phyloP scores from a whole-genome alignment of 1,284 basidiomycete genomes.

The Peniophora sp. region DNA sequence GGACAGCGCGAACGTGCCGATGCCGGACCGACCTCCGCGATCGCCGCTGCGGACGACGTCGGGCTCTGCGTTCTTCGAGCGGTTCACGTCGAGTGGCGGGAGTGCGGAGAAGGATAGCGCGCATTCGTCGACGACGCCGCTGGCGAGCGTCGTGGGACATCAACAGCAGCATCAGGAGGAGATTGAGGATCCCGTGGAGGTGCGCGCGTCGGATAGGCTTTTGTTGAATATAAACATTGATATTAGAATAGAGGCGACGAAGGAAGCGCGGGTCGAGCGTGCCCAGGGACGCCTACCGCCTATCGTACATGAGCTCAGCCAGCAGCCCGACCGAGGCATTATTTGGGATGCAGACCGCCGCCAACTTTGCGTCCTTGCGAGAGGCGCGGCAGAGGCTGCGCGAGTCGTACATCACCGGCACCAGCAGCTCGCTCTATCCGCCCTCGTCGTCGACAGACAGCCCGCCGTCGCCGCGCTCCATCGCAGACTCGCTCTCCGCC shows the following conservation, averaged over 20 bases:
- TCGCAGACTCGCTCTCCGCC: slow-evolving; percentile 35
- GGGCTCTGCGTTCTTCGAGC: too few species aligned
- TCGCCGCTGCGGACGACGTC: too few species aligned
- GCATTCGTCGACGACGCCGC: too few species aligned
- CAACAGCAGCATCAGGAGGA: too few species aligned
- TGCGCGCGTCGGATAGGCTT: too few species aligned
- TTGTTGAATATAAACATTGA: background rate
- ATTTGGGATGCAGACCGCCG: slow-evolving; percentile 15
- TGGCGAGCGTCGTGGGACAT: too few species aligned
- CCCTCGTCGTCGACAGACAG: slow-evolving; percentile 53
- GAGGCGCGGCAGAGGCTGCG: slow-evolving; percentile 23
- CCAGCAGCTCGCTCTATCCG: slow-evolving; percentile 70
- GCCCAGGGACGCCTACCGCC: slow-evolving; percentile 25
- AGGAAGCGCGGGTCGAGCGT: slow-evolving; percentile 27
- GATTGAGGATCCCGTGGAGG: too few species aligned
- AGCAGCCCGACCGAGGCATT: slow-evolving; percentile 21
- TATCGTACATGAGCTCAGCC: slow-evolving; percentile 23
- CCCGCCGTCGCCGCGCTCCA: slow-evolving; percentile 48
- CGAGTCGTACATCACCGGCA: slow-evolving; percentile 48
- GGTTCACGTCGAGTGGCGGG: too few species aligned
- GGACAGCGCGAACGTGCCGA: background rate
- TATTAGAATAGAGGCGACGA: slow-evolving; percentile 1
- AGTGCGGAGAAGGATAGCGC: too few species aligned
- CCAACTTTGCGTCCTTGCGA: slow-evolving; percentile 15
- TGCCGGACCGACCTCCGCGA: background rate